Evolutionary conservation across 257 asterid species (phyloP).

Genomic region (Primulina eburnea): DNA sequence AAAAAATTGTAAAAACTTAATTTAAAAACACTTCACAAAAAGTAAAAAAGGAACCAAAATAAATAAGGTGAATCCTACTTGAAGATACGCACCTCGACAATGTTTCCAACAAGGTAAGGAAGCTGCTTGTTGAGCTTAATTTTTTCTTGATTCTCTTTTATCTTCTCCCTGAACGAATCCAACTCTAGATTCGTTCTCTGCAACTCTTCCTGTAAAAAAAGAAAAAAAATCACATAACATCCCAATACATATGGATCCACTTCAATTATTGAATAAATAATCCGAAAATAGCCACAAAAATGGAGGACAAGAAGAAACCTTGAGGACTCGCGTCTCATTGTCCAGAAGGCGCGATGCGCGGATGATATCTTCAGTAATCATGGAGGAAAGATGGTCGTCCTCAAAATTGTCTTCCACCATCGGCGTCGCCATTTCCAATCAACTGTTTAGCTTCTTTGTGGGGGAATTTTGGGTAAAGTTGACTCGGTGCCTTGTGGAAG

Average conservation of each 20-base stretch:
- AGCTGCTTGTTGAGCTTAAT: slow-evolving; percentile 87
- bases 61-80: not conserved
- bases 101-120: slow-evolving; percentile 86
- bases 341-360: slow-evolving; percentile 94
- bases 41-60: not conserved
- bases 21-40: not conserved
- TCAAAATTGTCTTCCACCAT: slow-evolving; percentile 84
- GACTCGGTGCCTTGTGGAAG: no score
- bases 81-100: slow-evolving; percentile 59
- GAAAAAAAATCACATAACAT: not conserved
- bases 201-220: slow-evolving; percentile 54
- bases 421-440: slow-evolving; percentile 65
- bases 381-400: slow-evolving; percentile 69
- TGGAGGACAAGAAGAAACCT: slow-evolving; percentile 39
- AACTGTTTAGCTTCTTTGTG: not conserved
- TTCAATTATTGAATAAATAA: not conserved
- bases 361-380: slow-evolving; percentile 75
- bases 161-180: slow-evolving; percentile 81
- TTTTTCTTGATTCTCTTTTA: slow-evolving; percentile 82
- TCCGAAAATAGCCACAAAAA: not conserved
- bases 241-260: not conserved
- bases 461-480: no score
- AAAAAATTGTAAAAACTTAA: not conserved
- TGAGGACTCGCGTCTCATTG: slow-evolving; percentile 70
- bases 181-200: slow-evolving; percentile 78